Conservation (phyloP, 495 filamentous ascomycete genomes). For the Penicillium riverlandense region DNA sequence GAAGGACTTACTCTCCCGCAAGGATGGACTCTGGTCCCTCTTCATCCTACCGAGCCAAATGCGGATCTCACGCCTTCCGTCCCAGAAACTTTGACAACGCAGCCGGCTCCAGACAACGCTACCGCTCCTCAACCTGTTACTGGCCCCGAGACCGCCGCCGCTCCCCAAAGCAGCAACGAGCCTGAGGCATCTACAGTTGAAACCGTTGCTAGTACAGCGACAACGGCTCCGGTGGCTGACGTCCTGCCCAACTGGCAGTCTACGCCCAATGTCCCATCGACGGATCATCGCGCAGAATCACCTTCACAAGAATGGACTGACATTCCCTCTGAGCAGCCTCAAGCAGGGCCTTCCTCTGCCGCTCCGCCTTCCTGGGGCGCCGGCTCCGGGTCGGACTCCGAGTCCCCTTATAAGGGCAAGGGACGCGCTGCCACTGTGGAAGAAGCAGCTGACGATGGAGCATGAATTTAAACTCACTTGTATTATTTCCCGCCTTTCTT, state of each 20-base stretch:
- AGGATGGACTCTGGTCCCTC: conserved; percentile 69
- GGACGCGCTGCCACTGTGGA: conserved; percentile 42
- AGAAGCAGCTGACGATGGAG: conserved; percentile 37
- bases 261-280: conserved; percentile 3
- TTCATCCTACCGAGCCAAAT: conserved; percentile 42
- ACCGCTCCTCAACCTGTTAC: neutral
- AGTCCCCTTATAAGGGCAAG: conserved; percentile 35
- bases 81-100: conserved; percentile 2
- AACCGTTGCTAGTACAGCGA: neutral
- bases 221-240: neutral
- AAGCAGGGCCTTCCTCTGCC: conserved; percentile 3
- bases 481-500: conserved; percentile 6
- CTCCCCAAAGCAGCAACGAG: neutral
- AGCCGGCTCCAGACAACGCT: neutral
- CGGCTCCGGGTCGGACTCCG: neutral
- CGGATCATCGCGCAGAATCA: conserved; percentile 15
- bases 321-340: conserved; percentile 16
- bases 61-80: conserved; percentile 3
- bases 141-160: neutral
- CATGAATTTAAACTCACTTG: conserved; percentile 4
- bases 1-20: conserved; percentile 64
- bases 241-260: conserved; percentile 13
- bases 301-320: conserved; percentile 34
- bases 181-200: neutral
- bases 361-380: conserved; percentile 10